These are phyloP conservation scores for Gynostemma pentaphyllum DNA, from an alignment of 306 rosid species.

Conservation along the genomic window DNA sequence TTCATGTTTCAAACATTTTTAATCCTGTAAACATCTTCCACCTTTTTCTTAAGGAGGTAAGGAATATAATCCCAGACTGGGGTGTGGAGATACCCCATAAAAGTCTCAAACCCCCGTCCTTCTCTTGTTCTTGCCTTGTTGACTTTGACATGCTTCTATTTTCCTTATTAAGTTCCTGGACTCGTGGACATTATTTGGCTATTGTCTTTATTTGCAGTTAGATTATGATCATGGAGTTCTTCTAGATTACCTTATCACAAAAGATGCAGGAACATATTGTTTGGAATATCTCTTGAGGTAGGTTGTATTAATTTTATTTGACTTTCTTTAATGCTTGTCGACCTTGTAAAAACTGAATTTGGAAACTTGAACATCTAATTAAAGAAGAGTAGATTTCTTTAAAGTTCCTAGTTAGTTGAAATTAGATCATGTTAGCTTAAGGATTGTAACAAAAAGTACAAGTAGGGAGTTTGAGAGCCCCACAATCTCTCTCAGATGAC, in stretches of 20 bases:
- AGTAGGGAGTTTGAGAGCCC: too few species aligned
- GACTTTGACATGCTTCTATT: not conserved
- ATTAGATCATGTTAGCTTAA: too few species aligned
- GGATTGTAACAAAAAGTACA: too few species aligned
- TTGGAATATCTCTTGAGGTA: conserved; percentile 81
- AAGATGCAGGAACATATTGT: conserved; percentile 73
- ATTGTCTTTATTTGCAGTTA: conserved; percentile 45
- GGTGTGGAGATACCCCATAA: not conserved
- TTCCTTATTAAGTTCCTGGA: not conserved
- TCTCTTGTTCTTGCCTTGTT: not conserved
- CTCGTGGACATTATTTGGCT: conserved; percentile 1
- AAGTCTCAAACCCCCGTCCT: not conserved
- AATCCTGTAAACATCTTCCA: conserved; percentile 66
- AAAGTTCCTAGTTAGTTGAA: too few species aligned
- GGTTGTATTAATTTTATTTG: not conserved
- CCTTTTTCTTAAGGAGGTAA: conserved; percentile 66
- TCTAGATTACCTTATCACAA: conserved; percentile 85
- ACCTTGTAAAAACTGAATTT: not conserved
- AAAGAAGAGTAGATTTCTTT: not conserved
- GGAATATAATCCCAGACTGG: not conserved
- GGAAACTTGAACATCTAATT: not conserved
- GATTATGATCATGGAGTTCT: conserved; percentile 89
- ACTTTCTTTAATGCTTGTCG: not conserved
- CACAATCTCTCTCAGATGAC: too few species aligned
- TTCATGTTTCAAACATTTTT: conserved; percentile 43